A percentile compares a stretch with the other conserved stretches of the same genome.
These are phyloP conservation scores for Taxawa tesnikishii DNA, from an alignment of 2,329 filamentous ascomycete species.

Conservation along the genomic window DNA sequence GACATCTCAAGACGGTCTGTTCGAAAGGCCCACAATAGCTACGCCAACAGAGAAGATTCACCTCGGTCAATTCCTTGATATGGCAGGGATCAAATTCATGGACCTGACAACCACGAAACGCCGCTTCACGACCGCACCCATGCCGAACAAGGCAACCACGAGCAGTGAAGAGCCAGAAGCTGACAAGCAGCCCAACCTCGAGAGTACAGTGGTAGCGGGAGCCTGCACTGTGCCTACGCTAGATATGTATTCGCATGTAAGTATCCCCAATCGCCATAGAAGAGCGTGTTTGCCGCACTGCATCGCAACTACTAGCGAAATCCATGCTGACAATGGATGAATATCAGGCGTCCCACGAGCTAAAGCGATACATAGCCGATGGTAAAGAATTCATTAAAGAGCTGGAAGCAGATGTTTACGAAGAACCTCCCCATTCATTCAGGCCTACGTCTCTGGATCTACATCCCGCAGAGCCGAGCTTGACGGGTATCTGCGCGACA, in stretches of 20 bases:
- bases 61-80: conserved; percentile 82
- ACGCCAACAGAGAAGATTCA: conserved; percentile 31
- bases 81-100: conserved; percentile 97
- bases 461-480: conserved; percentile 75
- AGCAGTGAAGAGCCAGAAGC: conserved; percentile 6
- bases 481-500: conserved; percentile 95
- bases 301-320: no score
- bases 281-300: no score
- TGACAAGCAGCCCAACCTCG: conserved; percentile 33
- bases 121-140: conserved; percentile 62
- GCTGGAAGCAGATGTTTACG: conserved; percentile 77
- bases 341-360: no score
- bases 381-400: conserved; percentile 80
- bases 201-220: conserved; percentile 74
- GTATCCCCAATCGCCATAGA: no score
- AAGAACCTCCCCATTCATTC: conserved; percentile 88
- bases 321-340: no score
- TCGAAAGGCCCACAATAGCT: conserved; percentile 5
- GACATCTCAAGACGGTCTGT: conserved; percentile 12
- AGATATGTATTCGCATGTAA: conserved; percentile 88
- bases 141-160: conserved; percentile 17
- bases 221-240: conserved; percentile 88
- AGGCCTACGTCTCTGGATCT: conserved; percentile 77
- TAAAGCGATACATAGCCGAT: conserved; percentile 94
- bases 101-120: conserved; percentile 94